Base-by-base conservation (phyloP, 805 yeast species). In the Saccharomycopsis synnaedendra region DNA sequence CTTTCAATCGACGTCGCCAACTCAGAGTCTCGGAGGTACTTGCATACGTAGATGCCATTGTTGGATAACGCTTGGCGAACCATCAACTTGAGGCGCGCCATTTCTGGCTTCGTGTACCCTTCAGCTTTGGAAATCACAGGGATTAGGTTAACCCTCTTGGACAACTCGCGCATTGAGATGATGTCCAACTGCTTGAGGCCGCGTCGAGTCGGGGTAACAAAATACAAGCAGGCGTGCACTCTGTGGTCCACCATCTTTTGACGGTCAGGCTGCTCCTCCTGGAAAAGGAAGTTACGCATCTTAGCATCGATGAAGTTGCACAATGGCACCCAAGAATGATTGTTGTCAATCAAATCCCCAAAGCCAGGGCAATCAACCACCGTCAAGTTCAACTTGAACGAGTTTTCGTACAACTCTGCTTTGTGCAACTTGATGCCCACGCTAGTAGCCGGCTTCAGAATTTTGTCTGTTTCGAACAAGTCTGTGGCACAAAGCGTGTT, bases 71-170 rank as follows among this genome's bases (percentile, higher is more conserved):
- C 69, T 44, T 64, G 64, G 53, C 71, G 74, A 45, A 82, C 70
- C 55, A 72, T 64, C 38, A 59, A 62, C 64, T 82, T 85, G 61
- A 79, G 77, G 11, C 65, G 60, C 6, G 51, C 55, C 55, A 82
- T 56, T 58, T 85, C 95, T 4, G 64, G 67, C 19, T 61, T 59
- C 5, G 86, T 78, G 50, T 82, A 72, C 0, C 82, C 78, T 63
- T 88, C 96, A 4, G 90, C 83, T 61, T 86, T 85, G 31, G 87
- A 75, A 56, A 87, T 74, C 3, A 88, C 77, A 1, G 96, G 96
- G 52, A 88, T 77, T 53, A 89, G 70, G 58, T 86, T 88, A 39
- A 83, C 89, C 47, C 90, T 72, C 31, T 75, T 68, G 32, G 84
- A 72, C 31, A 89, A 70, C 52, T 76, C 78, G 62, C 75, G 76